phyloP scores from a whole-genome alignment of 495 filamentous ascomycete genomes.

The Penicillium riverlandense region DNA sequence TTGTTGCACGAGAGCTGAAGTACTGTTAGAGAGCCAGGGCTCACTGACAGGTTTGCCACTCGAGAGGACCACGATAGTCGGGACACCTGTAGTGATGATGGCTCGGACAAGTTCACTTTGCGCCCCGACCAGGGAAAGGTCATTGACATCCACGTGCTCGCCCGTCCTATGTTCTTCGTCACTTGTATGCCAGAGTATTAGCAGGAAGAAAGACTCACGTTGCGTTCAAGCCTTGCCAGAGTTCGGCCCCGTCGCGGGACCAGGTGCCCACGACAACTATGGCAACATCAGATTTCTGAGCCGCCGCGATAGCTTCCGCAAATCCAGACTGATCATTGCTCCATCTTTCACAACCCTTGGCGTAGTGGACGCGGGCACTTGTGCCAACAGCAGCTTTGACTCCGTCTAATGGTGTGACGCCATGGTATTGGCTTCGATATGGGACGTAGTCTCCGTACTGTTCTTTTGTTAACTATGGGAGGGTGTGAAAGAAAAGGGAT shows the following conservation, averaged over 20 bases:
- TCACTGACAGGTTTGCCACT: slow-evolving; percentile 67
- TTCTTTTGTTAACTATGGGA: not conserved
- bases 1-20: slow-evolving; percentile 58
- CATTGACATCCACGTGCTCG: slow-evolving; percentile 59
- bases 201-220: too few relatives aligned
- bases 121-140: slow-evolving; percentile 59
- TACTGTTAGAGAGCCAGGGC: slow-evolving; percentile 53
- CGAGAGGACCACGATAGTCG: slow-evolving; percentile 61
- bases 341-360: slow-evolving; percentile 64
- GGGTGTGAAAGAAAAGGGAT: slow-evolving; percentile 1
- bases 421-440: slow-evolving; percentile 51
- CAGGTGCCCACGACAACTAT: slow-evolving; percentile 68
- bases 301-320: slow-evolving; percentile 52
- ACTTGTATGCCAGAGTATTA: not conserved
- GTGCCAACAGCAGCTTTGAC: slow-evolving; percentile 53
- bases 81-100: slow-evolving; percentile 55
- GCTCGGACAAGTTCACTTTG: slow-evolving; percentile 57
- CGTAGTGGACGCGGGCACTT: slow-evolving; percentile 49
- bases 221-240: slow-evolving; percentile 63
- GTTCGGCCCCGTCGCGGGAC: slow-evolving; percentile 59
- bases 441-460: slow-evolving; percentile 65
- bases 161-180: slow-evolving; percentile 49
- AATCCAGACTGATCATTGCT: slow-evolving; percentile 58
- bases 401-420: slow-evolving; percentile 59
- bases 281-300: slow-evolving; percentile 59